Evolutionary conservation across 1,139 yeast genomes (phyloP), one percentile per base, ranked within the genome.

Genomic region (Suhomyces ambrosiae): DNA sequence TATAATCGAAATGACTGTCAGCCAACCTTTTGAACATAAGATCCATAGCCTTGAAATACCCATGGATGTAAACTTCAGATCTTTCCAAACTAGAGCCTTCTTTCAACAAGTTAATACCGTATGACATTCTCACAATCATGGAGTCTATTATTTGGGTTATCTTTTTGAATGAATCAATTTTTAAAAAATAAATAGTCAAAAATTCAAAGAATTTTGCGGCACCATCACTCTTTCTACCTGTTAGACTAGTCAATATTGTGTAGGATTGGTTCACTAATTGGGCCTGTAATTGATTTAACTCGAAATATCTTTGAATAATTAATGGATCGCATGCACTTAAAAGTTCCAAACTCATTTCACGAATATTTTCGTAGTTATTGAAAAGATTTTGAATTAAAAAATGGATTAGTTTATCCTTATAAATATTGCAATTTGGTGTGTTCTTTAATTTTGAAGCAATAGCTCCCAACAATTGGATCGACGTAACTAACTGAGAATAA

Each of bases 211-310:
- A 63, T 29, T 81, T 73, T 0, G 96, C 90, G 7, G 94, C 96
- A 17, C 90, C 83, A 45, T 90, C 97, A 35, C 89, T 84, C 43
- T 73, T 79, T 40, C 89, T 75, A 15, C 90, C 94, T 32, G 80
- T 77, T 48, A 78, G 65, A 34, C 79, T 80, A 5, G 64, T 28
- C 18, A 40, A 28, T 7, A 40, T 36, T 1, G 28, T n/a, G 11
- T 35, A 28, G 10, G 44, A 30, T 15, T 31, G 32, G 32, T 32
- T 27, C 22, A 42, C 17, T 13, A 42, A 25, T 11, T 38, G 31
- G 2, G 31, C 30, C 21, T 33, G 32, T 5, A 36, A 32, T n/a
- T 33, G 33, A 9, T 32, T 23, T 6, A 27, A 11, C 11, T 23
- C 24, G 9, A 35, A 33, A 15, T 25, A 31, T 8, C 5, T 16